Evolutionary conservation across 257 asterid species (phyloP).

Genomic region (Gentiana straminea): DNA sequence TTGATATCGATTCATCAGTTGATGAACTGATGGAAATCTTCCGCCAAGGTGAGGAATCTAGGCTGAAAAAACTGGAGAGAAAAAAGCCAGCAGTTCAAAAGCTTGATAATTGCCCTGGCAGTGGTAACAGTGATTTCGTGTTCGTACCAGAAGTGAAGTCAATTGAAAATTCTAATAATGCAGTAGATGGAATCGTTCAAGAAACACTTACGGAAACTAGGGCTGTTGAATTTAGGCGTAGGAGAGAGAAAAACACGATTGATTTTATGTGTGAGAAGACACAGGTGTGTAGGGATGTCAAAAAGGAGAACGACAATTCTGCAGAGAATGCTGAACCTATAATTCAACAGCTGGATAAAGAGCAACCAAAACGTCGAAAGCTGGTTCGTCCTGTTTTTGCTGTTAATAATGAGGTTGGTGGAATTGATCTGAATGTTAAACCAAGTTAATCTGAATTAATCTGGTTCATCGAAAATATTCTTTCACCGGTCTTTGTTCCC

Average conservation of each 20-base stretch:
- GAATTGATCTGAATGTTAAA: conserved; percentile 7
- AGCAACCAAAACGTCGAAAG: conserved; percentile 38
- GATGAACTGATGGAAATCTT: conserved; percentile 56
- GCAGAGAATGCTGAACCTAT: conserved; percentile 19
- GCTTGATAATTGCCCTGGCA: conserved; percentile 12
- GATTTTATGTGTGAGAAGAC: conserved; percentile 6
- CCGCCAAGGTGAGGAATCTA: conserved; percentile 21
- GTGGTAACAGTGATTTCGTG: conserved; percentile 9
- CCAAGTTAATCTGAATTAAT: too few species aligned
- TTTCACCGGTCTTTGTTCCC: too few species aligned
- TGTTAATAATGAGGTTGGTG: conserved; percentile 11
- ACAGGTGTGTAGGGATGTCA: neutral
- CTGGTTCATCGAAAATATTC: too few species aligned
- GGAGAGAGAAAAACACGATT: conserved; percentile 34
- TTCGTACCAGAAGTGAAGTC: conserved; percentile 2
- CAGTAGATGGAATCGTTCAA: conserved; percentile 14
- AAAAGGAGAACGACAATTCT: conserved; percentile 8
- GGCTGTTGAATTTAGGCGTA: conserved; percentile 50
- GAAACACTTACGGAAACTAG: conserved; percentile 47
- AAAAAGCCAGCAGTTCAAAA: conserved; percentile 14
- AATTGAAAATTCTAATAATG: conserved; percentile 14
- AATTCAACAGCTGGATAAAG: conserved; percentile 8
- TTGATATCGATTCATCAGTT: conserved; percentile 37
- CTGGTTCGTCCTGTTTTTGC: conserved; percentile 50
- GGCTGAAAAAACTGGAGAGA: conserved; percentile 20